Evolutionary conservation across 2,329 filamentous ascomycete species (phyloP).

Genomic region (Penicillium sp.): DNA sequence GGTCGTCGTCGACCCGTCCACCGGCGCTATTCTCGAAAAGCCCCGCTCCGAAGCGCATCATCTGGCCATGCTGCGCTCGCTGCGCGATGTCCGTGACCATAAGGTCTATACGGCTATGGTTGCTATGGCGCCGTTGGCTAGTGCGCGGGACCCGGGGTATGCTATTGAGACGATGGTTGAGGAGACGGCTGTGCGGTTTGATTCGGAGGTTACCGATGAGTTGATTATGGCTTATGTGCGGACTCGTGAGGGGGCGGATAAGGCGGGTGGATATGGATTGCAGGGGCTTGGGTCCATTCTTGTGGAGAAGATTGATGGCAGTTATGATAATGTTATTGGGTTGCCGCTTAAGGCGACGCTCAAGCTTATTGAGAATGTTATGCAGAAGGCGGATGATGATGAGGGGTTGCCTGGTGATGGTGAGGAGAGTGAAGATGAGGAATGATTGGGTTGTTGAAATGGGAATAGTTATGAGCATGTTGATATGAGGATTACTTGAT

Average conservation of each 20-base stretch:
- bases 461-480: not conserved
- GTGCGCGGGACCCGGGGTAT: constrained; percentile 82
- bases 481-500: not conserved
- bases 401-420: constrained; percentile 52
- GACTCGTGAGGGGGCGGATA: constrained; percentile 90
- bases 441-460: constrained; percentile 1
- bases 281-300: constrained; percentile 85
- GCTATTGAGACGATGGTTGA: constrained; percentile 77
- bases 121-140: constrained; percentile 77
- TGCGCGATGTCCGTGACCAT: constrained; percentile 75
- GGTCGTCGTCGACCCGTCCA: constrained; percentile 69
- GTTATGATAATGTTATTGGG: constrained; percentile 91
- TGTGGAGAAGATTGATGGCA: constrained; percentile 84
- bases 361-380: constrained; percentile 81
- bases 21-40: constrained; percentile 85
- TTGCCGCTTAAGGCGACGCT: constrained; percentile 77
- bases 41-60: constrained; percentile 79
- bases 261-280: constrained; percentile 92
- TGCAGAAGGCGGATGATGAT: constrained; percentile 70
- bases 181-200: constrained; percentile 89
- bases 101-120: constrained; percentile 84
- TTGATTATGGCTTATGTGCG: constrained; percentile 67
- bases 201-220: constrained; percentile 71
- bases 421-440: constrained; percentile 25
- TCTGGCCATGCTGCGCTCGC: constrained; percentile 73